phyloP scores from a whole-genome alignment of 1,284 basidiomycete species.

The Naganishia albida region DNA sequence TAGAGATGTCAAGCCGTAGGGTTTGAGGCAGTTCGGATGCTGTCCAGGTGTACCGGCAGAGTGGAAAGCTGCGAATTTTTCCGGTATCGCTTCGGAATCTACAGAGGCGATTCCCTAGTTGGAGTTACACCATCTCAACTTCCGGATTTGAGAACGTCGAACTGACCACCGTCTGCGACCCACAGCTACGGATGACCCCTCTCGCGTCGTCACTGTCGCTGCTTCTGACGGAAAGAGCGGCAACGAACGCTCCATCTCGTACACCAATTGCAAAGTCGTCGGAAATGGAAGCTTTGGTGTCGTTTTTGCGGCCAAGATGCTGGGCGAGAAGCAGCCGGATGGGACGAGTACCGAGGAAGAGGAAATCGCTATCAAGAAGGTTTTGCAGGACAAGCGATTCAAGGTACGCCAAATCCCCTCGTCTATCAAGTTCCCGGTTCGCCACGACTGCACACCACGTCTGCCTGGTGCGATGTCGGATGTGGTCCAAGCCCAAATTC shows the following conservation, averaged over 20 bases:
- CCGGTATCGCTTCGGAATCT: too few relatives aligned
- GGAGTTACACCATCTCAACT: too few relatives aligned
- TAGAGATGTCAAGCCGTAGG: too few relatives aligned
- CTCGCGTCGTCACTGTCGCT: slow-evolving; percentile 89
- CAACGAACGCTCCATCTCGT: slow-evolving; percentile 82
- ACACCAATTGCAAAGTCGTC: slow-evolving; percentile 97
- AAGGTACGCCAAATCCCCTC: slow-evolving; percentile 67
- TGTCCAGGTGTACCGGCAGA: too few relatives aligned
- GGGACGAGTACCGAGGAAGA: slow-evolving; percentile 64
- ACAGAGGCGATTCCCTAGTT: too few relatives aligned
- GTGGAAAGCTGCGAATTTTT: too few relatives aligned
- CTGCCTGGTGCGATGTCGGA: too few relatives aligned
- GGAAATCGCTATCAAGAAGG: slow-evolving; percentile 99
- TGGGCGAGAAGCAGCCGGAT: slow-evolving; percentile 50
- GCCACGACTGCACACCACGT: too few relatives aligned
- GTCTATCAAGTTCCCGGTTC: too few relatives aligned
- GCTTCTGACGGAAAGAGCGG: slow-evolving; percentile 94
- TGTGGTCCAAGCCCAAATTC: not conserved
- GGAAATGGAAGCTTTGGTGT: slow-evolving; percentile 99
- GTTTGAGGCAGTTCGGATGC: too few relatives aligned
- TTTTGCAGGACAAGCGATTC: slow-evolving; percentile 99
- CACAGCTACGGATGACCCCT: slow-evolving; percentile 74
- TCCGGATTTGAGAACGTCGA: slow-evolving; percentile 10
- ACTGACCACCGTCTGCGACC: slow-evolving; percentile 38
- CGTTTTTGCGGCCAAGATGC: slow-evolving; percentile 74